Conservation (phyloP, 805 yeast species). For the Isabelozyma pseudorhagii region DNA sequence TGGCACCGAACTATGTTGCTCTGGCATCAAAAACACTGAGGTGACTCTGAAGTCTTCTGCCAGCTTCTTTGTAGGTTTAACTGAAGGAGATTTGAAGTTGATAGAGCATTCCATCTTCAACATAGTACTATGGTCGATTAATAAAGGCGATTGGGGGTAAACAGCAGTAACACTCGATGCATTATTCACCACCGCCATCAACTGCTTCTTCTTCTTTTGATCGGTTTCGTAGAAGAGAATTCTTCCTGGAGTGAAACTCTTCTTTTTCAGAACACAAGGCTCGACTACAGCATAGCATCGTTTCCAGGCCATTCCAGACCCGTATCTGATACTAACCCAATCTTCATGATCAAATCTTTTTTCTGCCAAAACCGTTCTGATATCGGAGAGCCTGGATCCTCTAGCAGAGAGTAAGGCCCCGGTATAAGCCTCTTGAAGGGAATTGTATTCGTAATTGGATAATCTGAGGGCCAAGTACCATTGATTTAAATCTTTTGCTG, state of each 20-base stretch:
- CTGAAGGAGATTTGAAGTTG: slow-evolving; percentile 45
- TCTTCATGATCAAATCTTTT: slow-evolving; percentile 86
- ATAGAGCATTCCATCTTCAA: slow-evolving; percentile 85
- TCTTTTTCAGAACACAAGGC: slow-evolving; percentile 55
- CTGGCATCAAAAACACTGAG: slow-evolving; percentile 43
- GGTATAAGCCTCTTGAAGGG: slow-evolving; percentile 93
- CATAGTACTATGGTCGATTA: slow-evolving; percentile 85
- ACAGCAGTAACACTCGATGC: slow-evolving; percentile 81
- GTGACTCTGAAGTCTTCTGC: slow-evolving; percentile 36
- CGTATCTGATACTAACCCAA: slow-evolving; percentile 93
- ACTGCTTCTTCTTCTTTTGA: slow-evolving; percentile 62
- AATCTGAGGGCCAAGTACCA: slow-evolving; percentile 88
- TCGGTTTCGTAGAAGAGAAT: slow-evolving; percentile 82
- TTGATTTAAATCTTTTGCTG: slow-evolving; percentile 56
- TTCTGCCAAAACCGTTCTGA: slow-evolving; percentile 78
- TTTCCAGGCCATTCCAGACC: slow-evolving; percentile 97
- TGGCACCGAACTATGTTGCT: slow-evolving; percentile 43
- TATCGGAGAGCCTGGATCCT: slow-evolving; percentile 84
- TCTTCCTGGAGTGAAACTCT: slow-evolving; percentile 54
- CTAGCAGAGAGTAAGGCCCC: slow-evolving; percentile 92
- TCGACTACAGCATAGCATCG: slow-evolving; percentile 88
- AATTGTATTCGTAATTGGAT: slow-evolving; percentile 73
- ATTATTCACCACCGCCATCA: slow-evolving; percentile 74
- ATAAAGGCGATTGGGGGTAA: slow-evolving; percentile 80
- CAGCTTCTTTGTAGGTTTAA: slow-evolving; percentile 30